phyloP scores from a whole-genome alignment of 176 grass and related monocot species.

The Pontederia paniculata region DNA sequence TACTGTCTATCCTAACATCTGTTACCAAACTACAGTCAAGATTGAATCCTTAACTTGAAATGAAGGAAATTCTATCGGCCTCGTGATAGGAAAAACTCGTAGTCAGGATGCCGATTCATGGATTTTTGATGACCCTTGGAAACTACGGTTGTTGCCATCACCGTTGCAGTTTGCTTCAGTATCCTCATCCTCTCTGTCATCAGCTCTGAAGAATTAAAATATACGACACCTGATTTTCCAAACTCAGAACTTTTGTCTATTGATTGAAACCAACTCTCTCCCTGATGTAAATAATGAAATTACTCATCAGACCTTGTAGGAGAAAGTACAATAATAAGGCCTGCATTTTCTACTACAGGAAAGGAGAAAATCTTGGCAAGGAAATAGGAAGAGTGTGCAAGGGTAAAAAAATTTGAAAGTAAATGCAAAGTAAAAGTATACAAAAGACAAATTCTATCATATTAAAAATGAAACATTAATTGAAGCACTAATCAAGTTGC shows the following conservation, averaged over 20 bases:
- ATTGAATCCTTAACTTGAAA: background rate
- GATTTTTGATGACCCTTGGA: slow-evolving; percentile 14
- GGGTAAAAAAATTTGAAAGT: too few relatives aligned
- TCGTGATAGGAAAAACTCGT: slow-evolving; percentile 63
- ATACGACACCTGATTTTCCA: too few relatives aligned
- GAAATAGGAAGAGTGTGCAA: too few relatives aligned
- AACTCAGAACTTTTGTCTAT: slow-evolving; percentile 15
- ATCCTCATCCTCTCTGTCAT: slow-evolving; percentile 39
- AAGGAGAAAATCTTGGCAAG: too few relatives aligned
- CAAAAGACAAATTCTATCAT: too few relatives aligned
- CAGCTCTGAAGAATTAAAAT: slow-evolving; percentile 13
- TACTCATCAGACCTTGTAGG: background rate
- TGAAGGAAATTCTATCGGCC: slow-evolving; percentile 19
- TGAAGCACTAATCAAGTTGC: too few relatives aligned
- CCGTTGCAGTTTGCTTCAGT: slow-evolving; percentile 31
- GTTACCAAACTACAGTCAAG: slow-evolving; percentile 12
- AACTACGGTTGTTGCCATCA: slow-evolving; percentile 44
- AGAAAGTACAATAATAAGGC: slow-evolving; percentile 8
- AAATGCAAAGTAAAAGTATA: too few relatives aligned
- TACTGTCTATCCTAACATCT: slow-evolving; percentile 12
- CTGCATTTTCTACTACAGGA: too few relatives aligned
- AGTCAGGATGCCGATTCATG: slow-evolving; percentile 51
- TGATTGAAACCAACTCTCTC: slow-evolving; percentile 56
- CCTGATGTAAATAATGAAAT: slow-evolving; percentile 29
- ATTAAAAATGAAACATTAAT: too few relatives aligned